phyloP scores from a whole-genome alignment of 1,139 yeast species.

The Blastobotrys petasosporus region DNA sequence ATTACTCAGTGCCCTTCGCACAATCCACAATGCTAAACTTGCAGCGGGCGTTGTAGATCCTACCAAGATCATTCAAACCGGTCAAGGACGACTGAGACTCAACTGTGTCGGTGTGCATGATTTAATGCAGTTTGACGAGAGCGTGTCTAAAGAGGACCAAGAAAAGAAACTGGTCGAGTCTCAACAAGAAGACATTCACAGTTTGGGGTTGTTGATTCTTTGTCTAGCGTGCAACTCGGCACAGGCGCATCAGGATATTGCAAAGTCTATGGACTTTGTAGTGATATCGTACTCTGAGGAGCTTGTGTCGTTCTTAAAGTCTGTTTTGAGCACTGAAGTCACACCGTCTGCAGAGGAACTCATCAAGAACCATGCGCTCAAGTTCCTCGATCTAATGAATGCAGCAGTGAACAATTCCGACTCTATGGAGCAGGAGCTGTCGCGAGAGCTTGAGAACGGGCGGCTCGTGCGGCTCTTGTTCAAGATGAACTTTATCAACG shows the following conservation, averaged over 20 bases:
- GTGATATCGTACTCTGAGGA: constrained; percentile 14
- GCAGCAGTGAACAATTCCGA: constrained; percentile 56
- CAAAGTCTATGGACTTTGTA: constrained; percentile 8
- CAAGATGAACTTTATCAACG: constrained; percentile 73
- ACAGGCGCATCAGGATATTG: constrained; percentile 22
- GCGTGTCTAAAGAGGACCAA: background rate
- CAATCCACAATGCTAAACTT: constrained; percentile 57
- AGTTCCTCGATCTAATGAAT: constrained; percentile 33
- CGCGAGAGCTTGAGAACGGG: constrained; percentile 80
- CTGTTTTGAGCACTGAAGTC: constrained; percentile 4
- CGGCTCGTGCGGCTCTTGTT: constrained; percentile 75
- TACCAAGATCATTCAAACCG: constrained; percentile 66
- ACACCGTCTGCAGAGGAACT: constrained; percentile 14
- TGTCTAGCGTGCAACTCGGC: constrained; percentile 42
- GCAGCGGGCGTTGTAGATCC: constrained; percentile 60
- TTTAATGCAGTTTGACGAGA: constrained; percentile 45
- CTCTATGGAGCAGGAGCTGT: constrained; percentile 57
- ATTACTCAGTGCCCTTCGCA: constrained; percentile 57
- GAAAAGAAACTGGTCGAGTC: constrained; percentile 26
- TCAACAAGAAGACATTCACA: constrained; percentile 49
- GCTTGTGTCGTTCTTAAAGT: constrained; percentile 18
- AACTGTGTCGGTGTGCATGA: constrained; percentile 70
- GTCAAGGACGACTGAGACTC: constrained; percentile 62
- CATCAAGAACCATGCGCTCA: constrained; percentile 23
- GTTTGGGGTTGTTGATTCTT: constrained; percentile 55